Conservation (phyloP, 2,329 filamentous ascomycete genomes). For the Domatiomyces catenatus region DNA sequence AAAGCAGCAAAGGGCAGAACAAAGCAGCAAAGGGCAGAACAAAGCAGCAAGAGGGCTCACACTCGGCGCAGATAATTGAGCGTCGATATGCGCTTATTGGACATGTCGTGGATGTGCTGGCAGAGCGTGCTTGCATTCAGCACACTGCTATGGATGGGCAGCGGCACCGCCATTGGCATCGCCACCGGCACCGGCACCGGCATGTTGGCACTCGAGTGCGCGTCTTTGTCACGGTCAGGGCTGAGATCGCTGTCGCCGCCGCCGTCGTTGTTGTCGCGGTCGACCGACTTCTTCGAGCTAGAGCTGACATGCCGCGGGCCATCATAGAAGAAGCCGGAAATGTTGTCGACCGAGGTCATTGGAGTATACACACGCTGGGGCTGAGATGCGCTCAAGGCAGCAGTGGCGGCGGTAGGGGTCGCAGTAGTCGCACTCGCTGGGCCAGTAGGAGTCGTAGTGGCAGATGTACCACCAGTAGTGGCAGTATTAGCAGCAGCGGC, state of each 20-base stretch:
- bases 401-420: not conserved
- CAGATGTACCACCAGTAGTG: not conserved
- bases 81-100: slow-evolving; percentile 84
- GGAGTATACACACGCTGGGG: slow-evolving; percentile 3
- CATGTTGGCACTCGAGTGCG: not conserved
- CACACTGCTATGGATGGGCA: not conserved
- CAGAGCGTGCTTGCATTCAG: slow-evolving; percentile 27
- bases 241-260: too few relatives aligned
- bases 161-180: not conserved
- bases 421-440: not conserved
- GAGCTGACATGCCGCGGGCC: not conserved
- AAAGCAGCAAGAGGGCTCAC: slow-evolving; percentile 35
- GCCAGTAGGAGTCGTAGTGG: too few relatives aligned
- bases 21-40: too few relatives aligned
- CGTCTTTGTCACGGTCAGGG: not conserved
- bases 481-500: not conserved
- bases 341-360: not conserved
- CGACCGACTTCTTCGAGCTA: not conserved
- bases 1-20: too few relatives aligned
- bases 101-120: slow-evolving; percentile 64
- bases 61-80: slow-evolving; percentile 84
- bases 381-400: not conserved
- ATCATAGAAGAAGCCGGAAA: not conserved
- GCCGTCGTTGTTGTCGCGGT: not conserved
- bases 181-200: not conserved